These are phyloP conservation scores for Tricholoma sp. DNA, from an alignment of 768 basidiomycete species.

Conservation along the genomic window DNA sequence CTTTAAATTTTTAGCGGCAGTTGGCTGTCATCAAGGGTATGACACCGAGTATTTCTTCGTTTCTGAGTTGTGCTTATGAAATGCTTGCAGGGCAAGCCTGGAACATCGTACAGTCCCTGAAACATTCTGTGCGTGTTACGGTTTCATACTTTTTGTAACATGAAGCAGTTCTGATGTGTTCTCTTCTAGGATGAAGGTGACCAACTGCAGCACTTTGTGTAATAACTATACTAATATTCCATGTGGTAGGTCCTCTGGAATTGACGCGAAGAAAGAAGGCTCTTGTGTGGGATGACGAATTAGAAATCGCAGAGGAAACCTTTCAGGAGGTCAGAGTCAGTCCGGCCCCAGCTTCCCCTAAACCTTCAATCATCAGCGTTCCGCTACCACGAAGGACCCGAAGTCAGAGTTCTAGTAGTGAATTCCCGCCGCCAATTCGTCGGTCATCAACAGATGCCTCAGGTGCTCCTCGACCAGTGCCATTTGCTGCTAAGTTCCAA, in stretches of 20 bases:
- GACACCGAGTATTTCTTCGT: background rate
- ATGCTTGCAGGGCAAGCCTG: slow-evolving; percentile 62
- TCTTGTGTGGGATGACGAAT: slow-evolving; percentile 81
- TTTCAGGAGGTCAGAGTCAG: slow-evolving; percentile 32
- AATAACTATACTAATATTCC: background rate
- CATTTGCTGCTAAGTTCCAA: slow-evolving; percentile 80
- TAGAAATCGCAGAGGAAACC: slow-evolving; percentile 63
- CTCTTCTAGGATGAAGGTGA: slow-evolving; percentile 65
- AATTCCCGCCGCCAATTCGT: slow-evolving; percentile 71
- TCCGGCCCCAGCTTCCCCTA: slow-evolving; percentile 48
- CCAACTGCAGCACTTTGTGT: background rate
- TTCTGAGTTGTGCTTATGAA: slow-evolving; percentile 2
- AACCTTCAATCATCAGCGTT: slow-evolving; percentile 55
- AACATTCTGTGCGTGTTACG: slow-evolving; percentile 55
- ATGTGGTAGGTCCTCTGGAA: slow-evolving; percentile 71
- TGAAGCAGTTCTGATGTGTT: slow-evolving; percentile 1
- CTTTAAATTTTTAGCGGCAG: slow-evolving; percentile 52
- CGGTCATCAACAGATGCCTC: slow-evolving; percentile 58
- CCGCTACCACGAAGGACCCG: slow-evolving; percentile 49
- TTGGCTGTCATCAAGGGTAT: slow-evolving; percentile 83
- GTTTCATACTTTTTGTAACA: background rate
- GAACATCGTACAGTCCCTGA: slow-evolving; percentile 83
- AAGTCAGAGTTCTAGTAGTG: slow-evolving; percentile 59
- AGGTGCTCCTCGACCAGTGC: slow-evolving; percentile 68
- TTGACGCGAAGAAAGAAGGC: slow-evolving; percentile 78